Evolutionary conservation across 495 filamentous ascomycete species (phyloP).

Genomic region (Venustampulla echinocandica): DNA sequence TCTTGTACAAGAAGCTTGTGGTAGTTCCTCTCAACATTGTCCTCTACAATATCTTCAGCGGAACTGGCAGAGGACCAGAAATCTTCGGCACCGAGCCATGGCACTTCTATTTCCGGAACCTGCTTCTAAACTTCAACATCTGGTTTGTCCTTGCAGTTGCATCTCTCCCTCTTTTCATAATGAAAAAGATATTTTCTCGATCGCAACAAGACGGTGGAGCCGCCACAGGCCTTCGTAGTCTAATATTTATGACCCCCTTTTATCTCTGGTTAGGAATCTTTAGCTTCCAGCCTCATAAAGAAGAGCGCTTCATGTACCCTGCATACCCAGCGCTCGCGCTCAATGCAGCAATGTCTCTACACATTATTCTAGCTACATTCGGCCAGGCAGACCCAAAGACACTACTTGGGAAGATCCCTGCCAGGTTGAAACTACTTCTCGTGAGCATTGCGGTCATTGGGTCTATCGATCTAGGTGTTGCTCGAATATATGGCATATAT

Average conservation of each 20-base stretch:
- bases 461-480: slow-evolving; percentile 54
- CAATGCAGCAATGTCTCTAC: slow-evolving; percentile 78
- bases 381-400: slow-evolving; percentile 58
- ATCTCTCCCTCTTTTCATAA: slow-evolving; percentile 50
- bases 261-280: slow-evolving; percentile 95
- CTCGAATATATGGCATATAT: slow-evolving; percentile 71
- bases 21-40: slow-evolving; percentile 88
- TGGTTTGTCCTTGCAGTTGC: slow-evolving; percentile 83
- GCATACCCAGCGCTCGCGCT: slow-evolving; percentile 88
- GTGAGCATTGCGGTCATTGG: slow-evolving; percentile 45
- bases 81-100: slow-evolving; percentile 97
- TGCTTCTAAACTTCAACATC: slow-evolving; percentile 88
- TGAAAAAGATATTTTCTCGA: slow-evolving; percentile 38
- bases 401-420: slow-evolving; percentile 58
- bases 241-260: slow-evolving; percentile 73
- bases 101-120: slow-evolving; percentile 92
- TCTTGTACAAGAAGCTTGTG: slow-evolving; percentile 71
- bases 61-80: slow-evolving; percentile 66
- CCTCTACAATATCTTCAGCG: slow-evolving; percentile 87
- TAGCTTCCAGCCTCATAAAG: slow-evolving; percentile 88
- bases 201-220: slow-evolving; percentile 27
- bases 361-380: slow-evolving; percentile 64
- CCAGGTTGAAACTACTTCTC: slow-evolving; percentile 54
- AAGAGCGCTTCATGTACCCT: slow-evolving; percentile 98
- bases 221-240: slow-evolving; percentile 52